Conservation (phyloP, 2,329 filamentous ascomycete genomes). For the Apiospora marii region DNA sequence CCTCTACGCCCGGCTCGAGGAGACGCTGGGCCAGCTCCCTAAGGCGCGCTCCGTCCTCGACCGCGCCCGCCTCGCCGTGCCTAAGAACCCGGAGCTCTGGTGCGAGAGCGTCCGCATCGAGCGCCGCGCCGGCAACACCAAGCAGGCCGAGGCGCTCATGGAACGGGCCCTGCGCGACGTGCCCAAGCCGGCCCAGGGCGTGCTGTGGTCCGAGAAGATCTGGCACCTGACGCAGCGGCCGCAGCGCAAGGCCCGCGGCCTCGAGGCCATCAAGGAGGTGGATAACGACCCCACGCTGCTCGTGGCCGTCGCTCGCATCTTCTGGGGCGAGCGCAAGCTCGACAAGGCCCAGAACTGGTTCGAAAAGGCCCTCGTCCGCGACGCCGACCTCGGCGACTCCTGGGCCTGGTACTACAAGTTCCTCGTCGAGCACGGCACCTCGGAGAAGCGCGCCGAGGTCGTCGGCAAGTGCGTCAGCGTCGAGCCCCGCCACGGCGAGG, state of each 20-base stretch:
- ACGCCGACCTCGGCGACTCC: constrained; percentile 86
- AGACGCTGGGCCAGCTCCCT: constrained; percentile 81
- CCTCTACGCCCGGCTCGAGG: constrained; percentile 86
- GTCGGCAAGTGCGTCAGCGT: constrained; percentile 80
- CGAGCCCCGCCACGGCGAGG: constrained; percentile 91
- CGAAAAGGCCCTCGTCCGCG: constrained; percentile 89
- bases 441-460: constrained; percentile 89
- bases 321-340: constrained; percentile 91
- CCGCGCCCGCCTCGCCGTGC: constrained; percentile 84
- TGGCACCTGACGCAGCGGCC: constrained; percentile 92
- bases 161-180: constrained; percentile 91
- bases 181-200: constrained; percentile 73
- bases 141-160: constrained; percentile 91
- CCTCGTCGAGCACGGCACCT: constrained; percentile 87
- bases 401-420: constrained; percentile 99
- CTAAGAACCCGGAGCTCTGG: constrained; percentile 86
- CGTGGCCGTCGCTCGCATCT: constrained; percentile 90
- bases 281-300: constrained; percentile 92
- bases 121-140: constrained; percentile 81
- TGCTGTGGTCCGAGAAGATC: constrained; percentile 94
- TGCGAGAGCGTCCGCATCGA: constrained; percentile 94
- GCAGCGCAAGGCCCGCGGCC: constrained; percentile 86
- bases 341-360: constrained; percentile 98
- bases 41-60: constrained; percentile 96
- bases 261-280: constrained; percentile 97